Conservation (phyloP, 768 basidiomycete species). For the Holtermanniella nyarrowii region DNA sequence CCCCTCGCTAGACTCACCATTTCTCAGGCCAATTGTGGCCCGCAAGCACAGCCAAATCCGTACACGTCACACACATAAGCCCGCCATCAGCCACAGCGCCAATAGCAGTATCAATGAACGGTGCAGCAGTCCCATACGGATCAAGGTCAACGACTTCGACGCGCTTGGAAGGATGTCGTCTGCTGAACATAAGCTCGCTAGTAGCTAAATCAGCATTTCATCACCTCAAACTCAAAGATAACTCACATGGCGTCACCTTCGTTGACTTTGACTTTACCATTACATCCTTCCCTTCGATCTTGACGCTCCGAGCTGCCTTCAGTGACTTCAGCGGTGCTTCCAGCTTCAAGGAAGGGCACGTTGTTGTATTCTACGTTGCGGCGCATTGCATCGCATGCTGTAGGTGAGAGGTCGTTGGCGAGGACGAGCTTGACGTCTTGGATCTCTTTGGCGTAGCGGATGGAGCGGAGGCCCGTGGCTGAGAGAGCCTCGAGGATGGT, state of each 20-base stretch:
- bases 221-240: neutral
- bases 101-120: conserved; percentile 90
- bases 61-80: conserved; percentile 88
- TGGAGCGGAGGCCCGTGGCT: conserved; percentile 88
- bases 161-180: conserved; percentile 58
- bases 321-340: no score
- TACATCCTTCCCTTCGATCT: conserved; percentile 19
- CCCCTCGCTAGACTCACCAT: conserved; percentile 50
- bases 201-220: neutral
- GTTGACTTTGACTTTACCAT: conserved; percentile 63
- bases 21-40: conserved; percentile 93
- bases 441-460: conserved; percentile 95
- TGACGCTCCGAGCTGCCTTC: conserved; percentile 1
- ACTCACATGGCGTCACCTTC: conserved; percentile 89
- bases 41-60: conserved; percentile 85
- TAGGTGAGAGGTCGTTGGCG: conserved; percentile 81
- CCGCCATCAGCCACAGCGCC: conserved; percentile 82
- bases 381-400: conserved; percentile 74
- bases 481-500: conserved; percentile 85
- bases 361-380: conserved; percentile 76
- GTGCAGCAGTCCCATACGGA: conserved; percentile 93
- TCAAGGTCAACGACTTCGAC: conserved; percentile 97
- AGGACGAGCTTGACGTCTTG: conserved; percentile 83
- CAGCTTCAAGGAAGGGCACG: conserved; percentile 42
- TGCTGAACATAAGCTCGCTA: conserved; percentile 82